Conservation (phyloP, 176 grass and related monocot species). For the Alloteropsis semialata region DNA sequence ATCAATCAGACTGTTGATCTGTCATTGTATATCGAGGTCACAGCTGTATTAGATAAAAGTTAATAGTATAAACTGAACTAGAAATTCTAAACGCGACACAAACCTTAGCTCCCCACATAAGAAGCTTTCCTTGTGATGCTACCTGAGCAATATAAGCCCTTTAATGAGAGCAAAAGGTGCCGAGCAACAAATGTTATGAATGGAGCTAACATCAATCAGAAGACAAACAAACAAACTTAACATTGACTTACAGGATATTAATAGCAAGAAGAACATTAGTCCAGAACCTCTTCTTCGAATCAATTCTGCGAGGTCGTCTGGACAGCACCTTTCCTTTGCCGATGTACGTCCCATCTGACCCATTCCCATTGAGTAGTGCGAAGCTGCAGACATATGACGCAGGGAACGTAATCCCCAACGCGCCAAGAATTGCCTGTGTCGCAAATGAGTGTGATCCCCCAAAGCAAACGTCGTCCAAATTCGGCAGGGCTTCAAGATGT, state of each 20-base stretch:
- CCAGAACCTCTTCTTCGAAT: slow-evolving; percentile 68
- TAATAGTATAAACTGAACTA: slow-evolving; percentile 8
- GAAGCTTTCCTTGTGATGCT: slow-evolving; percentile 67
- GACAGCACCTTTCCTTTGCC: slow-evolving; percentile 26
- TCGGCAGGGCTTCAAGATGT: slow-evolving; percentile 31
- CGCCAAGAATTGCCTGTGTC: slow-evolving; percentile 26
- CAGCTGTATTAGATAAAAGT: slow-evolving; percentile 2
- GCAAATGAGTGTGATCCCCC: slow-evolving; percentile 19
- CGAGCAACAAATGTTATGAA: not conserved
- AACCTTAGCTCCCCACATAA: slow-evolving; percentile 96
- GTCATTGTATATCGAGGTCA: slow-evolving; percentile 6
- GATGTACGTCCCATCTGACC: slow-evolving; percentile 27
- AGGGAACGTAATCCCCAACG: slow-evolving; percentile 21
- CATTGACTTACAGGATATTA: slow-evolving; percentile 63
- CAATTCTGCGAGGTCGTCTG: slow-evolving; percentile 36
- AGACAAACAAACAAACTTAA: not conserved
- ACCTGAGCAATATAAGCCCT: slow-evolving; percentile 76
- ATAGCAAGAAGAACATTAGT: slow-evolving; percentile 72
- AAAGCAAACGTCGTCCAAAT: slow-evolving; percentile 38
- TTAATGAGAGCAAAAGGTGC: slow-evolving; percentile 12
- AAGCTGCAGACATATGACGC: slow-evolving; percentile 27
- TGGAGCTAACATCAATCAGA: not conserved
- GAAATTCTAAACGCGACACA: slow-evolving; percentile 28
- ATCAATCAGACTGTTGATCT: slow-evolving; percentile 92
- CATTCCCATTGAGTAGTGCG: slow-evolving; percentile 51